Conservation (phyloP, 331 rosid species). For the Acacia concinna region DNA sequence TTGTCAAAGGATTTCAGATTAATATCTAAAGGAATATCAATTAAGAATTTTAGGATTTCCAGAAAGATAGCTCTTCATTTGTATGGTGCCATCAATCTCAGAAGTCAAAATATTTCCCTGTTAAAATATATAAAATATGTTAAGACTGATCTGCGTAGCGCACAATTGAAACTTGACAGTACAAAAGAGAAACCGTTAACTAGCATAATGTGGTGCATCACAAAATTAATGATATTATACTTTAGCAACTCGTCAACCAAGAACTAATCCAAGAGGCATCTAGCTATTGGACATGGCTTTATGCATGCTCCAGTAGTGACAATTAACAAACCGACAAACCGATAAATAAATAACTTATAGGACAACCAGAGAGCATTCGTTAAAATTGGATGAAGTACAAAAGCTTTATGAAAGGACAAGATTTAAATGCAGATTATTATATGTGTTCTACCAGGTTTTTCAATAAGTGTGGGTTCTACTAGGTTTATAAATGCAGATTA, state of each 20-base stretch:
- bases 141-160: conserved; percentile 21
- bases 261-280: not conserved
- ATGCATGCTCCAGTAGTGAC: not conserved
- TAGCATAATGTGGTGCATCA: conserved; percentile 4
- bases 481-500: no score
- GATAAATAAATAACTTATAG: not conserved
- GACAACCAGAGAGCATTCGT: not conserved
- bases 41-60: conserved; percentile 91
- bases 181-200: not conserved
- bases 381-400: not conserved
- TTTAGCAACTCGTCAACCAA: conserved; percentile 4
- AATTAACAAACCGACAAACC: not conserved
- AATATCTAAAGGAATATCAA: conserved; percentile 15
- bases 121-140: conserved; percentile 33
- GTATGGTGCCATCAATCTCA: conserved; percentile 95
- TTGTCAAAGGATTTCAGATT: not conserved
- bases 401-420: not conserved
- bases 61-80: conserved; percentile 90
- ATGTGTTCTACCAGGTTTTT: not conserved
- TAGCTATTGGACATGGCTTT: not conserved
- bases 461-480: not conserved
- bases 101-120: conserved; percentile 92
- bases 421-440: not conserved
- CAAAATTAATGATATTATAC: conserved; percentile 16
- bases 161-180: conserved; percentile 20